Evolutionary conservation across 768 basidiomycete genomes (phyloP).

Genomic region (Hygrophorus russula): DNA sequence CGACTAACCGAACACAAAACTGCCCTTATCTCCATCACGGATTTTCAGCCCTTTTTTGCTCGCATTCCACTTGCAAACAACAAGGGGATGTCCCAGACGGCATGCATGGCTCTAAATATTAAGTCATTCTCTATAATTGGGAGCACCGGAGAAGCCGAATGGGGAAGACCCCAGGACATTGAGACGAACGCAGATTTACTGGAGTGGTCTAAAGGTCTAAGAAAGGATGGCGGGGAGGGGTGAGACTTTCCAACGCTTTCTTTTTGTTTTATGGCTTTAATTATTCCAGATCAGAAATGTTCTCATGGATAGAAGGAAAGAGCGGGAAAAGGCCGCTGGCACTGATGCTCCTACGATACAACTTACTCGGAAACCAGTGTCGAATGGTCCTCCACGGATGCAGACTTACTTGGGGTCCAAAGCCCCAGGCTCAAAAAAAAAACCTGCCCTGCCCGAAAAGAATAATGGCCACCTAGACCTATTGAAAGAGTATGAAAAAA

Average conservation of each 20-base stretch:
- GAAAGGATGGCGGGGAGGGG: slow-evolving; percentile 49
- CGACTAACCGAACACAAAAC: slow-evolving; percentile 35
- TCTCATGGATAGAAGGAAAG: slow-evolving; percentile 33
- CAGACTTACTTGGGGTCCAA: not conserved
- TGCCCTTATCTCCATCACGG: slow-evolving; percentile 34
- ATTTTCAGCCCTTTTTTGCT: slow-evolving; percentile 39
- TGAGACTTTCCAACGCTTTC: slow-evolving; percentile 21
- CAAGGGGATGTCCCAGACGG: slow-evolving; percentile 26
- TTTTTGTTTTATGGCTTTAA: not conserved
- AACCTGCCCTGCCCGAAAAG: slow-evolving; percentile 2
- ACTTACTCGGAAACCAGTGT: not conserved
- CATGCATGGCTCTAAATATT: slow-evolving; percentile 46
- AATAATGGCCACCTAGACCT: slow-evolving; percentile 2
- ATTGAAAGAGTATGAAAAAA: slow-evolving; percentile 3
- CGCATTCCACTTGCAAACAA: slow-evolving; percentile 35
- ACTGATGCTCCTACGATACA: not conserved
- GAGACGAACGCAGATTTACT: slow-evolving; percentile 28
- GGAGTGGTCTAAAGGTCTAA: slow-evolving; percentile 47
- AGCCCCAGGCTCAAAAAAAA: not conserved
- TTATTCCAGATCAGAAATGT: slow-evolving; percentile 22
- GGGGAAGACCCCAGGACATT: slow-evolving; percentile 40
- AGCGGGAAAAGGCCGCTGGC: slow-evolving; percentile 9
- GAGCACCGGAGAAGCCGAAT: slow-evolving; percentile 29
- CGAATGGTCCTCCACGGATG: not conserved
- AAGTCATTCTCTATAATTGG: slow-evolving; percentile 30